Evolutionary conservation across 106 monocot species (phyloP).

Genomic region (Chionographis japonica): DNA sequence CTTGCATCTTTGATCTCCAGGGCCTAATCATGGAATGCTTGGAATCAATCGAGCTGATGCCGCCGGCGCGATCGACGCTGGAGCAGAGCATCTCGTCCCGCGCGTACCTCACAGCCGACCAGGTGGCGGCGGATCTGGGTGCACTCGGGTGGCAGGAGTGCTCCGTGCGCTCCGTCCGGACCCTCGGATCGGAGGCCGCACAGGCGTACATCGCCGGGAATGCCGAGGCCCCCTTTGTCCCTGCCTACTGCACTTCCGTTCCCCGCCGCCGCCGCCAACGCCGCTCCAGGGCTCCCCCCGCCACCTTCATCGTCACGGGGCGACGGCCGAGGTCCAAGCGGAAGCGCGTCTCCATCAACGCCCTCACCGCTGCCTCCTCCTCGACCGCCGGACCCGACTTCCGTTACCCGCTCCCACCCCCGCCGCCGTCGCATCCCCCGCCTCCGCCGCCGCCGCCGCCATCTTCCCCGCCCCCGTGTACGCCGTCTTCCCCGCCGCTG

Average conservation of each 20-base stretch:
- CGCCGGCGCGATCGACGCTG: background rate
- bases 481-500: background rate
- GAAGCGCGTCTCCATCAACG: conserved; percentile 4
- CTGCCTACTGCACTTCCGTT: too few relatives aligned
- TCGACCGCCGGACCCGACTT: background rate
- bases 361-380: too few relatives aligned
- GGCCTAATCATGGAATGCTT: too few relatives aligned
- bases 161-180: conserved; percentile 5
- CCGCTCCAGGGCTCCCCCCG: background rate
- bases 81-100: background rate
- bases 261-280: background rate
- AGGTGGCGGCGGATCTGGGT: background rate
- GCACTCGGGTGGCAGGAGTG: conserved; percentile 24
- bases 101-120: conserved; percentile 1
- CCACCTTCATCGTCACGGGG: background rate
- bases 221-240: too few relatives aligned
- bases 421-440: background rate
- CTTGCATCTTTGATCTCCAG: too few relatives aligned
- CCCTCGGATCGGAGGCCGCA: too few relatives aligned
- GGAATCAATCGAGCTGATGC: background rate
- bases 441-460: background rate
- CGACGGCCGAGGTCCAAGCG: conserved; percentile 8
- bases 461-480: too few relatives aligned
- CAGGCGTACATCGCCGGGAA: too few relatives aligned
- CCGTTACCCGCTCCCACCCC: background rate